A percentile compares a stretch with the other conserved stretches of the same genome.
Conservation (phyloP, 768 basidiomycete genomes). For the Boletus patriciae region DNA sequence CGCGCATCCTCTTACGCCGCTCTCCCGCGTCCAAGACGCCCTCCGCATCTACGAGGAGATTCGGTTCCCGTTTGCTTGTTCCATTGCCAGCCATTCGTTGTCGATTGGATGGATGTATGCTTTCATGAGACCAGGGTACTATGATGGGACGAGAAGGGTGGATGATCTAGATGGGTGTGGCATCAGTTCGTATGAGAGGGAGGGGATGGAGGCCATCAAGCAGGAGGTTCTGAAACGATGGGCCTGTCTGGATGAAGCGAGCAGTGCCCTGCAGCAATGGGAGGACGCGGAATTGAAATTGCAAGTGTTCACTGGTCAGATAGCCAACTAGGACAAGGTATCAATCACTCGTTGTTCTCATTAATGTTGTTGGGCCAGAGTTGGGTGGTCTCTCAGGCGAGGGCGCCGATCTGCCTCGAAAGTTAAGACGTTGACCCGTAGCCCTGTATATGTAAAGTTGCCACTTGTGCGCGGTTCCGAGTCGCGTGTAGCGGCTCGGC, state of each 20-base stretch:
- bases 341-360: too few relatives aligned
- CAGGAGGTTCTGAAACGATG: slow-evolving; percentile 15
- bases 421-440: too few relatives aligned
- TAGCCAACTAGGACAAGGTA: not conserved
- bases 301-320: not conserved
- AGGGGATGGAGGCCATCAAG: slow-evolving; percentile 17
- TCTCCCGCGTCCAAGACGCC: not conserved
- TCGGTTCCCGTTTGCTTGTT: slow-evolving; percentile 16
- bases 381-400: too few relatives aligned
- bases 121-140: slow-evolving; percentile 21
- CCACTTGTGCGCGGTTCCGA: too few relatives aligned
- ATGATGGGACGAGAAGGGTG: slow-evolving; percentile 19
- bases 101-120: slow-evolving; percentile 18
- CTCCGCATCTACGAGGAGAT: slow-evolving; percentile 14
- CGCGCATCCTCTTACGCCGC: slow-evolving; percentile 18
- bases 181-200: slow-evolving; percentile 11
- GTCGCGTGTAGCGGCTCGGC: too few relatives aligned
- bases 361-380: too few relatives aligned
- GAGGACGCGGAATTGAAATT: slow-evolving; percentile 16
- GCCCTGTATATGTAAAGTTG: too few relatives aligned
- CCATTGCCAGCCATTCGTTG: slow-evolving; percentile 17
- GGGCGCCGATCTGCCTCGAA: too few relatives aligned
- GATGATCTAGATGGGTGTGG: slow-evolving; percentile 11
- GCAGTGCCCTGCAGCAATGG: slow-evolving; percentile 15
- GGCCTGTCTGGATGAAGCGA: slow-evolving; percentile 13